Evolutionary conservation across 768 basidiomycete genomes (phyloP).

Genomic region (Lanmaoa pseudosensibilis): DNA sequence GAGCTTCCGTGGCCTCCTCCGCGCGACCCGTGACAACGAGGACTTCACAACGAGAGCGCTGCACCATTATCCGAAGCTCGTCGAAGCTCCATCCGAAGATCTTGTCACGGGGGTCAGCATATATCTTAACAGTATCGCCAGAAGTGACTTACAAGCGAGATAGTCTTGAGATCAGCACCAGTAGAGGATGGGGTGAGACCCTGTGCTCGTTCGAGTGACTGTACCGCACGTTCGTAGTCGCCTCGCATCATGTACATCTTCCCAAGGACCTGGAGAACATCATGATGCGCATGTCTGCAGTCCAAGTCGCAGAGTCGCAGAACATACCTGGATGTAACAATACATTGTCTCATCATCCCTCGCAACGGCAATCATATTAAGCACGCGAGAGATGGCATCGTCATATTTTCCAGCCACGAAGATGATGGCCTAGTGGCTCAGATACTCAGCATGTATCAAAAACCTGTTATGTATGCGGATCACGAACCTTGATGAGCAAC

Average conservation of each 20-base stretch:
- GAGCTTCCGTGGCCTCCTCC: too few species aligned
- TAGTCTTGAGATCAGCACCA: not conserved
- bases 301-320: not conserved
- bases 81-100: constrained; percentile 12
- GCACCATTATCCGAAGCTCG: not conserved
- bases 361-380: not conserved
- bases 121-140: not conserved
- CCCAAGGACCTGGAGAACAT: constrained; percentile 3
- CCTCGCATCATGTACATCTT: not conserved
- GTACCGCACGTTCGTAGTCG: not conserved
- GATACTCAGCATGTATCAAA: too few species aligned
- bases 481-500: constrained; percentile 5
- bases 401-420: not conserved
- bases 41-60: not conserved
- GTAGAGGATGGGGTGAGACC: not conserved
- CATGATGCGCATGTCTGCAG: not conserved
- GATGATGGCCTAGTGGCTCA: not conserved
- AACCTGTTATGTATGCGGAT: not conserved
- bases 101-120: not conserved
- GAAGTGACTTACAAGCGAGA: not conserved
- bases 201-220: not conserved
- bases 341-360: not conserved
- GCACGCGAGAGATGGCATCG: not conserved
- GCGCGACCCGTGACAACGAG: too few species aligned
- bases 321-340: constrained; percentile 7